A percentile compares a stretch with the other conserved stretches of the same genome.
phyloP scores from a whole-genome alignment of 2,329 filamentous ascomycete genomes.

The Aspergillus tubingensis region DNA sequence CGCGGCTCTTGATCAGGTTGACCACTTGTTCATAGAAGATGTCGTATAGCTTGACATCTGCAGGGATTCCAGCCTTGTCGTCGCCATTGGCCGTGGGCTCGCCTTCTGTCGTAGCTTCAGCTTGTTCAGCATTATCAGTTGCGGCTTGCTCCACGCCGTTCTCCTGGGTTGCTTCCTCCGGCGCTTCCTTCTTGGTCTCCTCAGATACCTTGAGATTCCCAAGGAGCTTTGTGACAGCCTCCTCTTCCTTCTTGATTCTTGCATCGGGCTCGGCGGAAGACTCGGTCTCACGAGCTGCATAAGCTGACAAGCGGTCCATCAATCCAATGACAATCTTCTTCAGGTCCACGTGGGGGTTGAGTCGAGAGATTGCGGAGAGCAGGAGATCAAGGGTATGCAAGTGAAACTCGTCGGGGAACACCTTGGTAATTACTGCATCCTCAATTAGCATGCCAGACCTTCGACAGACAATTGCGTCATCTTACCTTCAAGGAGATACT shows the following conservation, averaged over 20 bases:
- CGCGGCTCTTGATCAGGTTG: conserved; percentile 86
- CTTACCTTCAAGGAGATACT: conserved; percentile 83
- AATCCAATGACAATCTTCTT: conserved; percentile 97
- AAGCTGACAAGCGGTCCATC: conserved; percentile 94
- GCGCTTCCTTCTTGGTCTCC: conserved; percentile 54
- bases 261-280: conserved; percentile 69
- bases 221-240: conserved; percentile 75
- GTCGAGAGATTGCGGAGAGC: conserved; percentile 83
- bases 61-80: conserved; percentile 43
- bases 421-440: conserved; percentile 83
- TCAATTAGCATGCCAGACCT: neutral
- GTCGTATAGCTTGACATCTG: conserved; percentile 87
- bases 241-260: conserved; percentile 76
- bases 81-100: conserved; percentile 36
- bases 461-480: neutral
- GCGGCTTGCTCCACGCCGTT: conserved; percentile 41
- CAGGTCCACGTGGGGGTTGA: conserved; percentile 96
- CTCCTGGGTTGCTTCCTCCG: conserved; percentile 37
- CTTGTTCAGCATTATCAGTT: conserved; percentile 27
- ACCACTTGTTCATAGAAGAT: conserved; percentile 97
- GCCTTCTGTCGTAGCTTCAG: conserved; percentile 31
- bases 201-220: conserved; percentile 70
- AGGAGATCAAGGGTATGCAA: conserved; percentile 95
- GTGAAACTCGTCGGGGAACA: conserved; percentile 98
- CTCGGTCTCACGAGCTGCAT: conserved; percentile 85